phyloP scores from a whole-genome alignment of 495 filamentous ascomycete genomes.

The Neurospora tetrasperma region DNA sequence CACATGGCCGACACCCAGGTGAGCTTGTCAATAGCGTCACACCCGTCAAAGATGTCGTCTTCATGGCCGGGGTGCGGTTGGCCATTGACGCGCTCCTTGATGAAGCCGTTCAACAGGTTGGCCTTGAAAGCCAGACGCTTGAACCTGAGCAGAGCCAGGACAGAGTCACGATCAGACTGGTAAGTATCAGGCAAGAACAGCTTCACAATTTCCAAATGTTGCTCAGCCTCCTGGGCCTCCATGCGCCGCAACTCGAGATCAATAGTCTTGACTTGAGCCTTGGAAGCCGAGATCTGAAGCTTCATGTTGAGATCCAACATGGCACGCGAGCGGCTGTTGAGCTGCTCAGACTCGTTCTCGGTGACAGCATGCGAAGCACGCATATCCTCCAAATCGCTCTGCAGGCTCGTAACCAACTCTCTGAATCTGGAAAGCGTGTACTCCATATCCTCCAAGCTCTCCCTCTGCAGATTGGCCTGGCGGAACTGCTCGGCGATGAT shows the following conservation, averaged over 20 bases:
- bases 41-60: conserved; percentile 66
- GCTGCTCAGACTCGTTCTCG: conserved; percentile 81
- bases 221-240: conserved; percentile 78
- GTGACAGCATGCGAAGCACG: conserved; percentile 81
- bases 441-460: conserved; percentile 73
- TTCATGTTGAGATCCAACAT: conserved; percentile 97
- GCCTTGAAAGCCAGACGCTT: conserved; percentile 86
- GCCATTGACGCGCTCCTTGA: conserved; percentile 61
- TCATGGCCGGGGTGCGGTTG: conserved; percentile 46
- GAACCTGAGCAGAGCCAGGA: conserved; percentile 77
- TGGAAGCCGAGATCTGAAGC: conserved; percentile 76
- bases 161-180: conserved; percentile 65
- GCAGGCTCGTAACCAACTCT: conserved; percentile 75
- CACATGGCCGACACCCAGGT: conserved; percentile 75
- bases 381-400: conserved; percentile 84
- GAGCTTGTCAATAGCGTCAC: conserved; percentile 74
- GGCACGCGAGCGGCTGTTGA: conserved; percentile 71
- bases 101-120: conserved; percentile 61
- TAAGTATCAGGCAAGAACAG: conserved; percentile 86
- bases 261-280: conserved; percentile 86
- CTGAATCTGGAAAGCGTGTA: conserved; percentile 82
- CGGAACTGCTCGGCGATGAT: conserved; percentile 67
- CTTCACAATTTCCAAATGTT: conserved; percentile 78
- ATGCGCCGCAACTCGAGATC: conserved; percentile 81
- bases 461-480: conserved; percentile 55